Evolutionary conservation across 352 stramenopile genomes (phyloP), one percentile per base, ranked within the genome.

Genomic region (Globisporangium lucens): DNA sequence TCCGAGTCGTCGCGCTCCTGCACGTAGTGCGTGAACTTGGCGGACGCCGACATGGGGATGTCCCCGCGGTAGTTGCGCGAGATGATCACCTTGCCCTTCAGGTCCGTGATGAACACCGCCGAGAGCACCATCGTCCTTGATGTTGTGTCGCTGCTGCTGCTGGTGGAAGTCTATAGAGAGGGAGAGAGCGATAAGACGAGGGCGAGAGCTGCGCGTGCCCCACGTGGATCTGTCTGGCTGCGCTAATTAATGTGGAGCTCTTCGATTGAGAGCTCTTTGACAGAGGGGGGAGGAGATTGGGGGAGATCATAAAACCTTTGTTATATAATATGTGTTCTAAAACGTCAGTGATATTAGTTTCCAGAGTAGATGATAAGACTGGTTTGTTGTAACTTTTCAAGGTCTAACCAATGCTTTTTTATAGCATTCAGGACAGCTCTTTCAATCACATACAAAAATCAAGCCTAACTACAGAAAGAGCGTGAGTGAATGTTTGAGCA

Each of bases 11-110:
- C 96, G 64, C 95, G 96, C 69, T 98, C 93, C 74, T 97, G 89
- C 51, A 98, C 89, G 69, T 97, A 95, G 58, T 87, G 80, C 71
- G 86, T 94, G 71, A 97, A 97, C 75, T 90, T 97, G 71, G 95
- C 77, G 2, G 87, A 90, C 3, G 94, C 91, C 0, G 87, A 90
- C 76, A 99, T 95, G 51, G 97, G 95, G 70, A 99, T 98, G 80
- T 99, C 98, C 27, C 98, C 98, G 49, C 98, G 90, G 78, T 99
- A 99, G 82, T 99, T 99, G 65, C 98, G 91, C 69, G 93, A 98
- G 78, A 99, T 99, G 67, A 99, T 98, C 58, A 99, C 95, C 84
- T 99, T 99, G 51, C 97, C 97, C 78, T 98, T 99, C 29, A 99
- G 82, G 80, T 99, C 98, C 67, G 97, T 99, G 76, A 99, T 98